Evolutionary conservation across 2,329 filamentous ascomycete genomes (phyloP).

Genomic region (Calonectria pseudoreteaudii): DNA sequence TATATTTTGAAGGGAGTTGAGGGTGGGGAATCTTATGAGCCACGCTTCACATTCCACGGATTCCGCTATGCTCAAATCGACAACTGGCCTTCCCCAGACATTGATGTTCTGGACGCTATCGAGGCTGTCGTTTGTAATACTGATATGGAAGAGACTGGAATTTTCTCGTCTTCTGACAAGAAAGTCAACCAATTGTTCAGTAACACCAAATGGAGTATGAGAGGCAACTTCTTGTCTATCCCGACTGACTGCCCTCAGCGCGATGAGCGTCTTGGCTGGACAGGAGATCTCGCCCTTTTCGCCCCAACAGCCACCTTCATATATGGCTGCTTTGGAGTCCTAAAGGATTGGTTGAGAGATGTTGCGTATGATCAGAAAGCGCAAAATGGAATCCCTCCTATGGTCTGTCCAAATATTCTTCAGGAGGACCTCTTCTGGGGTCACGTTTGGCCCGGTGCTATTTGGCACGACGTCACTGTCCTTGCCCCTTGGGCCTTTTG

Average conservation of each 20-base stretch:
- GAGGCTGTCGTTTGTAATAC: conserved; percentile 59
- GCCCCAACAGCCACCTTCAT: conserved; percentile 64
- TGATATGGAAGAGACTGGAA: conserved; percentile 64
- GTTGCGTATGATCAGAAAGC: conserved; percentile 35
- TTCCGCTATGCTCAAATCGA: conserved; percentile 65
- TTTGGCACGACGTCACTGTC: conserved; percentile 59
- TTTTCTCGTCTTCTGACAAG: conserved; percentile 63
- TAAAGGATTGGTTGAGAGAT: conserved; percentile 47
- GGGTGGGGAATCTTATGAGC: conserved; percentile 51
- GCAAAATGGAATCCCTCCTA: conserved; percentile 32
- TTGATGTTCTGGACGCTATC: conserved; percentile 33
- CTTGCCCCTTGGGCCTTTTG: conserved; percentile 56
- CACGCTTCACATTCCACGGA: conserved; percentile 66
- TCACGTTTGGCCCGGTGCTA: conserved; percentile 43
- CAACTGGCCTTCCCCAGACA: conserved; percentile 52
- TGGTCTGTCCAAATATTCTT: conserved; percentile 36
- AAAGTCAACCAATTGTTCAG: conserved; percentile 65
- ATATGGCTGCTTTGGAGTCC: conserved; percentile 63
- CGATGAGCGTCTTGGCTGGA: conserved; percentile 67
- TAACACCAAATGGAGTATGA: conserved; percentile 68
- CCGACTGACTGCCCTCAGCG: conserved; percentile 70
- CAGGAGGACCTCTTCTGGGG: conserved; percentile 29
- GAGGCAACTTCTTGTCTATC: conserved; percentile 68
- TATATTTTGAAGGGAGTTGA: conserved; percentile 28
- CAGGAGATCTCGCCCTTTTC: conserved; percentile 63